These are phyloP conservation scores for Rhodosporidiobolus odoratus DNA, from an alignment of 768 basidiomycete genomes.

Conservation along the genomic window DNA sequence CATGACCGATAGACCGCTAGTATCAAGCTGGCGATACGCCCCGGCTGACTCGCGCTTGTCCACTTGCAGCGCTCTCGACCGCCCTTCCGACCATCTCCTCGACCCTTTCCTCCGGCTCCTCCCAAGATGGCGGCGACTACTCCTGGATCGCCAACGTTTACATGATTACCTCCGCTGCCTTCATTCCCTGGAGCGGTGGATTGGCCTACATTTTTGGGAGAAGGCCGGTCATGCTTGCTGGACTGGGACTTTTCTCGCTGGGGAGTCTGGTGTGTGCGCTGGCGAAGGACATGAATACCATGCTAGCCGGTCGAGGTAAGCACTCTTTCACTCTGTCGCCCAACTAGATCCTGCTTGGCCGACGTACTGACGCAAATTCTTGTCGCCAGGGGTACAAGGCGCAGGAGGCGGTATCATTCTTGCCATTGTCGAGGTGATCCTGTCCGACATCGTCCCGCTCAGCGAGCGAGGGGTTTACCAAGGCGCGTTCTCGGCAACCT, in stretches of 20 bases:
- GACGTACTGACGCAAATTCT: slow-evolving; percentile 10
- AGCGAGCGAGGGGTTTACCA: slow-evolving; percentile 49
- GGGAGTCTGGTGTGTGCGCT: slow-evolving; percentile 52
- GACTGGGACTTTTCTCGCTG: slow-evolving; percentile 41
- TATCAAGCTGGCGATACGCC: not conserved
- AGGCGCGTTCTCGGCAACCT: slow-evolving; percentile 36
- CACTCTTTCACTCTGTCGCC: not conserved
- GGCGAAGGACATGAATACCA: slow-evolving; percentile 49
- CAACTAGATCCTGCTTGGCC: too few relatives aligned
- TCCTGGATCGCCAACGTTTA: slow-evolving; percentile 53
- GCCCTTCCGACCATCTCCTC: not conserved
- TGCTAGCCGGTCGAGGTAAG: slow-evolving; percentile 50
- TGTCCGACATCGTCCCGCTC: slow-evolving; percentile 51
- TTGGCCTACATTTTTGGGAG: slow-evolving; percentile 10
- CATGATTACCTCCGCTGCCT: slow-evolving; percentile 48
- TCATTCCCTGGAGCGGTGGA: slow-evolving; percentile 48
- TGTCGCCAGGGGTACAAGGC: slow-evolving; percentile 36
- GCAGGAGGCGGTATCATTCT: slow-evolving; percentile 35
- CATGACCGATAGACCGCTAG: too few relatives aligned
- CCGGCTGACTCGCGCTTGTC: not conserved
- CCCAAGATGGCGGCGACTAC: slow-evolving; percentile 42
- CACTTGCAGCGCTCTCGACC: not conserved
- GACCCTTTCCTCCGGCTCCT: slow-evolving; percentile 18
- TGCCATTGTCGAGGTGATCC: slow-evolving; percentile 1
- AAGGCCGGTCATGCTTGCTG: slow-evolving; percentile 25